These are phyloP conservation scores for Penicillium frequentans DNA, from an alignment of 2,329 filamentous ascomycete species.

Conservation along the genomic window DNA sequence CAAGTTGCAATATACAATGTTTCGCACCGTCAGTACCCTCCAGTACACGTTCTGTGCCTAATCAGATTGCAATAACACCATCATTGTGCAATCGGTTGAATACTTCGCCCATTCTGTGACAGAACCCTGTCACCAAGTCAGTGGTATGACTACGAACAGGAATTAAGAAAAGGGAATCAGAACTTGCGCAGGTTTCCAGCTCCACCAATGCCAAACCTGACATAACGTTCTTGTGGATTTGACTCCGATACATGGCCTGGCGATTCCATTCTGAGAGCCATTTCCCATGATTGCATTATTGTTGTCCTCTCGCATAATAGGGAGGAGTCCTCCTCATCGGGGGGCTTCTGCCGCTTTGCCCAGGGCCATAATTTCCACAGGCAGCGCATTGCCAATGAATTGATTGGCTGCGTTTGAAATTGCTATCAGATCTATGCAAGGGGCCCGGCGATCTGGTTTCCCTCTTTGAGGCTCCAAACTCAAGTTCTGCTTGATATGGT, in stretches of 20 bases:
- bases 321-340: conserved; percentile 11
- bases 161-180: conserved; percentile 3
- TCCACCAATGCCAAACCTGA: conserved; percentile 24
- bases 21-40: neutral
- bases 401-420: neutral
- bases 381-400: conserved; percentile 11
- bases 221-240: conserved; percentile 15
- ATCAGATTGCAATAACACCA: neutral
- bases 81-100: conserved; percentile 6
- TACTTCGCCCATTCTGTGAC: conserved; percentile 6
- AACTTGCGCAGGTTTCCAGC: conserved; percentile 26
- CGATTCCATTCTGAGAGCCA: neutral
- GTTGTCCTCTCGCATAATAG: conserved; percentile 5
- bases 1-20: neutral
- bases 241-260: neutral
- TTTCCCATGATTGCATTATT: conserved; percentile 9
- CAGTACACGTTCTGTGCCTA: neutral
- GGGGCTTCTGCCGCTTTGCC: conserved; percentile 9
- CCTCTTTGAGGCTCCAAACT: neutral
- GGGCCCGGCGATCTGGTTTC: neutral
- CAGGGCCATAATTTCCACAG: conserved; percentile 16
- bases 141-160: neutral
- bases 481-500: neutral
- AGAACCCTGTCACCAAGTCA: conserved; percentile 11
- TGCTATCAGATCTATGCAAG: neutral